Conservation (phyloP, 1,284 basidiomycete species). For the Melampsora allii-populina region DNA sequence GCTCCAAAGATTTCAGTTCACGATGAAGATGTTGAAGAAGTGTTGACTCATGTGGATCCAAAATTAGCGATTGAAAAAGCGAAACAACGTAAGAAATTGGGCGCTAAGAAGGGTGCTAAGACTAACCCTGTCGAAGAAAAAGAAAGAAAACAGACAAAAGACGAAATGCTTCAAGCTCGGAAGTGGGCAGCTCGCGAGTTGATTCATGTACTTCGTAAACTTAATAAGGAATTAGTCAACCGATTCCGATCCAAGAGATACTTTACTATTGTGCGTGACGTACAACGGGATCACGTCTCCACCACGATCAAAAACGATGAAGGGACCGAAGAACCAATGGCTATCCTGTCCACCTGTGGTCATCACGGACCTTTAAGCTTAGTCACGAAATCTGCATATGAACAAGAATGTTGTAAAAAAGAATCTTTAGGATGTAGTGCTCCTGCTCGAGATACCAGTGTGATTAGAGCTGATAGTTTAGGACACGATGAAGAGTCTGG, state of each 20-base stretch:
- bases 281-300: conserved; percentile 60
- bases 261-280: conserved; percentile 81
- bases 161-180: conserved; percentile 55
- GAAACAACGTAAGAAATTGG: conserved; percentile 57
- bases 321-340: conserved; percentile 66
- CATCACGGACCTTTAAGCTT: conserved; percentile 76
- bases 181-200: conserved; percentile 81
- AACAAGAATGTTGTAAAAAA: conserved; percentile 72
- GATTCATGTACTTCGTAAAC: conserved; percentile 73
- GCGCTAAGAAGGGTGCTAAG: conserved; percentile 57
- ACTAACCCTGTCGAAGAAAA: conserved; percentile 55
- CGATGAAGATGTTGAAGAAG: conserved; percentile 42
- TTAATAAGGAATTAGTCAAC: conserved; percentile 81
- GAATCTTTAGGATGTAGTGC: conserved; percentile 64
- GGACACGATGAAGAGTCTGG: conserved; percentile 79
- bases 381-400: conserved; percentile 66
- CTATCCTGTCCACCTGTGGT: conserved; percentile 83
- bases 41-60: conserved; percentile 34
- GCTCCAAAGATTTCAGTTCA: conserved; percentile 41
- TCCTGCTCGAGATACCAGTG: conserved; percentile 68
- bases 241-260: conserved; percentile 82
- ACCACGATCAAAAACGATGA: conserved; percentile 53
- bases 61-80: conserved; percentile 33
- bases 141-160: conserved; percentile 48
- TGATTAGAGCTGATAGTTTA: conserved; percentile 74